These are phyloP conservation scores for Eucalyptus sp. DNA, from an alignment of 345 rosid genomes.

Conservation along the genomic window DNA sequence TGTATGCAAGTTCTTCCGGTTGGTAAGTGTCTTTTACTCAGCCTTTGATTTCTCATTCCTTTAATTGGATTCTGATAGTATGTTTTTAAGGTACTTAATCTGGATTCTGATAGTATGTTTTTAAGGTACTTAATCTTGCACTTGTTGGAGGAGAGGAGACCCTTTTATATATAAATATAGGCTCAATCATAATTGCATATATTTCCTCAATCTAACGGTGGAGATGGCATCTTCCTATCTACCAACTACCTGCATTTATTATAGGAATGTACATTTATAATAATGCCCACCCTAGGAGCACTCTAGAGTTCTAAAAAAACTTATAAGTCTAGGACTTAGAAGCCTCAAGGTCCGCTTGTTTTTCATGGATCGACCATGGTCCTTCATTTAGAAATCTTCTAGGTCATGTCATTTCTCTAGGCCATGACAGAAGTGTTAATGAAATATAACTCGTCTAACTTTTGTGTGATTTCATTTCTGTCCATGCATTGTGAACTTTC, in stretches of 20 bases:
- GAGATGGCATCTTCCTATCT: rapidly evolving
- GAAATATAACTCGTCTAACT: neutral
- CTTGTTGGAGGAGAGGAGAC: neutral
- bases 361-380: neutral
- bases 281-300: neutral
- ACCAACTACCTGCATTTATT: too few relatives aligned
- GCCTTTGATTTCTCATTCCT: neutral
- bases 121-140: neutral
- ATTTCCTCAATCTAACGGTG: rapidly evolving
- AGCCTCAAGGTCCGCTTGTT: neutral
- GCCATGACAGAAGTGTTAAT: neutral
- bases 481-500: neutral
- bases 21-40: conserved; percentile 1
- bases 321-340: neutral
- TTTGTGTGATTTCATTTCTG: neutral
- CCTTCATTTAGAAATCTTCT: neutral
- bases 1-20: conserved; percentile 37
- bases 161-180: too few relatives aligned
- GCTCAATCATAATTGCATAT: too few relatives aligned
- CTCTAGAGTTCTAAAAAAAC: neutral
- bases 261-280: too few relatives aligned
- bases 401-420: neutral
- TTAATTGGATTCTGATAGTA: neutral
- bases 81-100: neutral
- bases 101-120: neutral